Evolutionary conservation across 768 basidiomycete species (phyloP).

Genomic region (Panaeolus papilionaceus): DNA sequence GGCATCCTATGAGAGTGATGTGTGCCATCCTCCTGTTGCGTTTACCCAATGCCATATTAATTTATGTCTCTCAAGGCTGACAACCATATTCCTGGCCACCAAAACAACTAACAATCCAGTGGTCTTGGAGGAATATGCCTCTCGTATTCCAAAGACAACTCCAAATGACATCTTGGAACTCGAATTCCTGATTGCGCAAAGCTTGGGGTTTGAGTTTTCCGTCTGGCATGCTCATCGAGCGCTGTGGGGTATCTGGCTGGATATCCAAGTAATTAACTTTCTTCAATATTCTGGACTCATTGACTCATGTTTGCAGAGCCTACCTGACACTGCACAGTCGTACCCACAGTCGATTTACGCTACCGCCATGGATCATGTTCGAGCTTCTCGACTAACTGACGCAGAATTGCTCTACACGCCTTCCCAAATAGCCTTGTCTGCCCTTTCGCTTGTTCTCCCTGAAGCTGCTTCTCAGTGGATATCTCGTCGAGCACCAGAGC

Average conservation of each 20-base stretch:
- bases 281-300: background rate
- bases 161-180: constrained; percentile 89
- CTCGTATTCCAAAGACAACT: constrained; percentile 81
- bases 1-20: constrained; percentile 99
- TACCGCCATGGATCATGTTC: constrained; percentile 66
- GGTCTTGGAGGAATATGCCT: constrained; percentile 83
- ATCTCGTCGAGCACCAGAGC: constrained; percentile 37
- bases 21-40: constrained; percentile 42
- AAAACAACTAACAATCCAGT: constrained; percentile 98
- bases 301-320: constrained; percentile 48
- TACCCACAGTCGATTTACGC: constrained; percentile 65
- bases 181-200: constrained; percentile 96
- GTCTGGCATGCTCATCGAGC: constrained; percentile 92
- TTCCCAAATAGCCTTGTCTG: constrained; percentile 90
- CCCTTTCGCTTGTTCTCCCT: constrained; percentile 70
- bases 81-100: constrained; percentile 91
- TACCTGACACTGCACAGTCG: constrained; percentile 55
- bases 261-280: constrained; percentile 68
- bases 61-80: constrained; percentile 67
- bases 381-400: constrained; percentile 87
- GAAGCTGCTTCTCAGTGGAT: constrained; percentile 68
- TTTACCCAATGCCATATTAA: constrained; percentile 10
- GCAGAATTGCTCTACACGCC: constrained; percentile 92
- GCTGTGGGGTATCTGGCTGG: constrained; percentile 87
- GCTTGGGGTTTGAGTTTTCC: constrained; percentile 92